Base-by-base conservation (phyloP, 495 filamentous ascomycete species). In the Penicillium psychrofluorescens region DNA sequence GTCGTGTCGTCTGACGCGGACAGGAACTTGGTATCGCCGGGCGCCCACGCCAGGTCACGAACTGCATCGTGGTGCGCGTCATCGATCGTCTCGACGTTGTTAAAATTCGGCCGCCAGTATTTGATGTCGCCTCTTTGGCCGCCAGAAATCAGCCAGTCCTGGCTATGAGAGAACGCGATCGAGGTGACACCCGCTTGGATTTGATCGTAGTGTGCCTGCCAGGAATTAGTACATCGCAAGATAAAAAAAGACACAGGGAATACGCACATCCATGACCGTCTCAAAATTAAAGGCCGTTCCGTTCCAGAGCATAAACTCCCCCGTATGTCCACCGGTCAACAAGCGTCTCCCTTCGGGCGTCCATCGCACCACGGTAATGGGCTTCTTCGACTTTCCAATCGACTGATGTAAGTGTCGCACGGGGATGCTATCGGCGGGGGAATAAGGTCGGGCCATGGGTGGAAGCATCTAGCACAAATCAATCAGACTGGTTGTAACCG, bases 41-140 rank as follows among this genome's bases (percentile, higher is more conserved):
- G 92, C 40, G 86, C 83, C 62, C 95, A 96, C 11, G 91, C 81
- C n/a, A 98, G 69, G 51, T 94, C 92, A 41, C 92, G 78, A 38
- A 98, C 84, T 15, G 92, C 81, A 54, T 95, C 88, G 46, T 75
- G 77, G 58, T 97, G 92, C 15, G 90, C 92, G 59, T 90, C 86
- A 60, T 90, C 86, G 35, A 98, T 86, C 29, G 84, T 86, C 62
- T 97, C 88, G 46, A 97, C 88, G 56, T 96, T 96, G 74, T 98
- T 97, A 72, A 98, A 96, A 63, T 97, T 98, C 2, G 92, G 88
- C 57, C 95, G 89, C 91, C 91, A 98, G 68, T 97, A 97, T 66
- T 97, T 98, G 62, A 98, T 83, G 50, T 91, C 76, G 32, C 92
- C 92, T 54, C 90, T 87, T 55, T 96, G 90, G 63, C 95, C 92